A percentile compares a stretch with the other conserved stretches of the same genome.
phyloP scores from a whole-genome alignment of 352 stramenopile genomes.

The Phytophthora cajani region DNA sequence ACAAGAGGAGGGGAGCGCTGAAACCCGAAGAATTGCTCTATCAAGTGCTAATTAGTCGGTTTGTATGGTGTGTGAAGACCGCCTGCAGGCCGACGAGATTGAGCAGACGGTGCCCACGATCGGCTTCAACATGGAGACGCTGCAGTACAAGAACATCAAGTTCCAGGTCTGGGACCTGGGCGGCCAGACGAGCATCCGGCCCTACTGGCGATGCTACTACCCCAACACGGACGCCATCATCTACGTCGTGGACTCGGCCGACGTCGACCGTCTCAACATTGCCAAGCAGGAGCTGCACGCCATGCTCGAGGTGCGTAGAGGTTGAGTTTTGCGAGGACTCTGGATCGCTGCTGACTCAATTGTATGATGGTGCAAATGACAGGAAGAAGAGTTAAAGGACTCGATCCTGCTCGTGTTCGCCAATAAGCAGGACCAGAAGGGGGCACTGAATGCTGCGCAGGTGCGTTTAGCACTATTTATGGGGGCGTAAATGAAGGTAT shows the following conservation, averaged over 20 bases:
- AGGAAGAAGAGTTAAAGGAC: conserved; percentile 99
- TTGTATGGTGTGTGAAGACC: conserved; percentile 46
- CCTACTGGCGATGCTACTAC: conserved; percentile 99
- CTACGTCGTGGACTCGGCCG: conserved; percentile 96
- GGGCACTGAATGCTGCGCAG: conserved; percentile 90
- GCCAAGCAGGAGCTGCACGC: conserved; percentile 98
- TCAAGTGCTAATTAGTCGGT: neutral
- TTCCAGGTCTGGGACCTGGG: conserved; percentile 99
- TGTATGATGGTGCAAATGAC: conserved; percentile 8
- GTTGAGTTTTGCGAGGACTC: neutral
- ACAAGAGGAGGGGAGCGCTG: neutral
- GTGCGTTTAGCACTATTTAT: conserved; percentile 30
- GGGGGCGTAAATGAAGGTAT: neutral
- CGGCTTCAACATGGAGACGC: conserved; percentile 96
- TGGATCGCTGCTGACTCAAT: conserved; percentile 1
- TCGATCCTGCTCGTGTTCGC: conserved; percentile 99
- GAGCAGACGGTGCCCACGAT: conserved; percentile 99
- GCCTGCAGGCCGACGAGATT: conserved; percentile 92
- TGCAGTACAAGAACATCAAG: conserved; percentile 94
- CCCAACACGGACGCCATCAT: conserved; percentile 98
- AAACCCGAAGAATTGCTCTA: neutral
- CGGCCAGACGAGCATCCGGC: conserved; percentile 99
- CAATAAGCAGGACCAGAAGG: conserved; percentile 99
- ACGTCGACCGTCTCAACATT: conserved; percentile 97
- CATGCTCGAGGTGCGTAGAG: conserved; percentile 93